phyloP scores from a whole-genome alignment of 2,329 filamentous ascomycete species.

The Diplodia seriata region DNA sequence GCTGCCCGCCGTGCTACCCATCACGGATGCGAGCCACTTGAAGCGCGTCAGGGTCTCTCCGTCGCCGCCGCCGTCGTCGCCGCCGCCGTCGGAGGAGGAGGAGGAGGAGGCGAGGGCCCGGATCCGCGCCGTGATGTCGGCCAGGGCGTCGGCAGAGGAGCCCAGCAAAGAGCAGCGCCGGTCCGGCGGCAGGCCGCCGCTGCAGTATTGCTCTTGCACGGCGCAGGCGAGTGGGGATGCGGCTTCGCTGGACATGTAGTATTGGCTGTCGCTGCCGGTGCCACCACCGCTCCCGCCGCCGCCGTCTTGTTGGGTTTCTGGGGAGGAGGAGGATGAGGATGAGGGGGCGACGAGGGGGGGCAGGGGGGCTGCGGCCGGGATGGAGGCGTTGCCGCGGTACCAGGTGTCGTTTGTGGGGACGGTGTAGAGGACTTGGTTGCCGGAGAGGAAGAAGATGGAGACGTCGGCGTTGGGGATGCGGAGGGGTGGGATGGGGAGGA shows the following conservation, averaged over 20 bases:
- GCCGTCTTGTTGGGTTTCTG: no score
- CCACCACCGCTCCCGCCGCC: no score
- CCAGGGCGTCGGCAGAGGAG: not conserved
- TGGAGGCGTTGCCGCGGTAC: slow-evolving; percentile 35
- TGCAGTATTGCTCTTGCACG: slow-evolving; percentile 32
- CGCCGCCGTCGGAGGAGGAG: no score
- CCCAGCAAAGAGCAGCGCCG: slow-evolving; percentile 15
- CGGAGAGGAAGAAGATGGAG: slow-evolving; percentile 43
- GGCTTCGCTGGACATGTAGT: slow-evolving; percentile 23
- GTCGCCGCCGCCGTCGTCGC: not conserved
- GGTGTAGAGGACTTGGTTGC: slow-evolving; percentile 40
- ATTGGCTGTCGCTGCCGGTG: not conserved
- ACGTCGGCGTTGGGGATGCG: slow-evolving; percentile 43
- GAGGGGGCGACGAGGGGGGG: no score
- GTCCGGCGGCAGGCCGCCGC: slow-evolving; percentile 12
- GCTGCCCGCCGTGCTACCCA: not conserved
- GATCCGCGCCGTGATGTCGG: not conserved
- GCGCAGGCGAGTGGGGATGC: slow-evolving; percentile 33
- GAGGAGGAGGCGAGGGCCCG: no score
- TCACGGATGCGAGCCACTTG: no score
- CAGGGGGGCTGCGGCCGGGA: not conserved
- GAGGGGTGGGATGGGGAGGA: slow-evolving; percentile 42
- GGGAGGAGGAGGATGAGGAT: not conserved
- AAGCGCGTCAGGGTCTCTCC: not conserved
- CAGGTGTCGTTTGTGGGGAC: slow-evolving; percentile 42